Conservation (phyloP, 768 basidiomycete genomes). For the Boletales sp. region DNA sequence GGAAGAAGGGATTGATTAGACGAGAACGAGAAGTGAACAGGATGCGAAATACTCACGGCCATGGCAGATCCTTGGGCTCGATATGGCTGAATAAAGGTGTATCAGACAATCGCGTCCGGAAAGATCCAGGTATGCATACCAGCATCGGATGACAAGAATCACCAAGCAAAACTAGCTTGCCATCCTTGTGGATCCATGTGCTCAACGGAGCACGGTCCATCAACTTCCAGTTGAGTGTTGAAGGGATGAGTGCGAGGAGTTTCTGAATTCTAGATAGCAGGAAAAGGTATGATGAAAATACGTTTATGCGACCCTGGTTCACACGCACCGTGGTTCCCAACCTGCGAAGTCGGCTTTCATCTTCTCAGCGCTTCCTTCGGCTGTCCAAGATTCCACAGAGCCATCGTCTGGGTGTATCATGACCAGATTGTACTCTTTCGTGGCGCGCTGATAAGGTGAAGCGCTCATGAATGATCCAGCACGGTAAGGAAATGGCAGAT, state of each 20-base stretch:
- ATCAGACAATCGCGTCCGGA: neutral
- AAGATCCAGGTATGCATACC: constrained; percentile 11
- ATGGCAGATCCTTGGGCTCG: constrained; percentile 55
- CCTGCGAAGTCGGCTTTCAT: constrained; percentile 45
- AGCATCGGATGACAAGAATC: constrained; percentile 60
- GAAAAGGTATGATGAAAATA: constrained; percentile 2
- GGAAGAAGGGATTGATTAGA: neutral
- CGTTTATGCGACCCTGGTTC: neutral
- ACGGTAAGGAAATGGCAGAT: no score
- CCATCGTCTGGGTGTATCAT: constrained; percentile 39
- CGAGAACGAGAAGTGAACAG: neutral
- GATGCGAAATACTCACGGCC: constrained; percentile 34
- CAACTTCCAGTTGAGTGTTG: constrained; percentile 45
- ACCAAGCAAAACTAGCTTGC: constrained; percentile 45
- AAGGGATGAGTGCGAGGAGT: constrained; percentile 42
- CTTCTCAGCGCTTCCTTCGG: constrained; percentile 39
- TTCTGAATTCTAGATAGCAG: constrained; percentile 38
- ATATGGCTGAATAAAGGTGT: constrained; percentile 37
- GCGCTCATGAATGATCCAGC: no score
- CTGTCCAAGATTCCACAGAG: constrained; percentile 43
- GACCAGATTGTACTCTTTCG: constrained; percentile 45
- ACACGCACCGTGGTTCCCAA: constrained; percentile 46
- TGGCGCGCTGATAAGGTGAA: constrained; percentile 23
- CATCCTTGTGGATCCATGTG: constrained; percentile 46
- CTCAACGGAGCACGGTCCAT: constrained; percentile 46